phyloP scores from a whole-genome alignment of 495 filamentous ascomycete genomes.

The Cenococcum geophilum region DNA sequence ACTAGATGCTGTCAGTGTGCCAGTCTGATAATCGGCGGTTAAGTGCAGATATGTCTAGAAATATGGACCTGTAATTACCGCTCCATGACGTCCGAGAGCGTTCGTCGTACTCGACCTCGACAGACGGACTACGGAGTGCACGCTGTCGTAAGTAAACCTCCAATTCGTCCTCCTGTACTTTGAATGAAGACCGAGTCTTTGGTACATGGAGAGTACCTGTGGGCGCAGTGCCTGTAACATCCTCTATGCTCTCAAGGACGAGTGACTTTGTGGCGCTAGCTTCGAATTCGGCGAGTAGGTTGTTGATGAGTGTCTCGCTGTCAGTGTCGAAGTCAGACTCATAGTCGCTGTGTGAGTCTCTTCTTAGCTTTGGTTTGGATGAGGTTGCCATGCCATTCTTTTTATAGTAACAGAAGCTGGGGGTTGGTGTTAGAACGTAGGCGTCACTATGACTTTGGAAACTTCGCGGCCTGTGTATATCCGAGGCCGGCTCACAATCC shows the following conservation, averaged over 20 bases:
- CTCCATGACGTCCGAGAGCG: conserved; percentile 17
- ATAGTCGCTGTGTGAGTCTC: conserved; percentile 34
- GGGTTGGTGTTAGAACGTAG: background rate
- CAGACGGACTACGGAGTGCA: conserved; percentile 22
- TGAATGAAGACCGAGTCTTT: background rate
- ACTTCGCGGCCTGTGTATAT: background rate
- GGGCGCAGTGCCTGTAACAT: conserved; percentile 10
- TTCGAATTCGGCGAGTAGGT: conserved; percentile 27
- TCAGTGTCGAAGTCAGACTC: conserved; percentile 38
- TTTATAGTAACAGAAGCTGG: background rate
- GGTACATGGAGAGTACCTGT: background rate
- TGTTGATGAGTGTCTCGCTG: conserved; percentile 23
- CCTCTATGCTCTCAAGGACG: conserved; percentile 29
- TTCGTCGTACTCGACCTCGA: conserved; percentile 27
- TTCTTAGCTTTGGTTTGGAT: background rate
- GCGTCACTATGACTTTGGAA: background rate
- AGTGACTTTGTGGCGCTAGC: conserved; percentile 9
- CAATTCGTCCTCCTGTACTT: background rate
- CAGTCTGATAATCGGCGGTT: conserved; percentile 19
- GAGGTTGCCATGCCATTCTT: conserved; percentile 19
- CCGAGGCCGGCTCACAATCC: too few species aligned
- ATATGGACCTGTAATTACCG: conserved; percentile 6
- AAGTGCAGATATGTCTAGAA: conserved; percentile 3
- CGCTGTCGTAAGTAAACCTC: background rate
- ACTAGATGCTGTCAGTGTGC: conserved; percentile 38